Percentiles rank a stretch among this genome's conserved stretches.
Evolutionary conservation across 192 early-diverging fungal species (phyloP).

Genomic region (Coemansia sp.): DNA sequence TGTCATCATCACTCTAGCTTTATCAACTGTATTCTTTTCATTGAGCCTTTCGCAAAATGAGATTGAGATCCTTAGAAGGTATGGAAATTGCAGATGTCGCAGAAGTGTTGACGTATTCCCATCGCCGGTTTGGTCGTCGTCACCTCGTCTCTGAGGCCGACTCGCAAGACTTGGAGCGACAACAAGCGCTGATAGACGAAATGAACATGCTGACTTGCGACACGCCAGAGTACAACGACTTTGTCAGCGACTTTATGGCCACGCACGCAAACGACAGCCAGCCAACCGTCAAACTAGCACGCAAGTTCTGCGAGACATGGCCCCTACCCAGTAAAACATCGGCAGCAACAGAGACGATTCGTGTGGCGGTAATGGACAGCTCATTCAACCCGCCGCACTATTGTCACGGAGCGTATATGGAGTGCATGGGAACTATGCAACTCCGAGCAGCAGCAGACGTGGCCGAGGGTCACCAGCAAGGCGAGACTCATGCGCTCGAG

Average conservation of each 20-base stretch:
- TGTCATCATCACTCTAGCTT: too few species aligned
- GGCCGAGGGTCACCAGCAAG: conserved; percentile 2
- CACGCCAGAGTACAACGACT: conserved; percentile 41
- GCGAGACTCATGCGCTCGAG: conserved; percentile 29
- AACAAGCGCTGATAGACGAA: conserved; percentile 12
- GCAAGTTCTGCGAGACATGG: conserved; percentile 36
- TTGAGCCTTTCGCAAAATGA: too few species aligned
- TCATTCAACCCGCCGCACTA: conserved; percentile 77
- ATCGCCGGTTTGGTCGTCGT: too few species aligned
- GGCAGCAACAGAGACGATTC: conserved; percentile 7
- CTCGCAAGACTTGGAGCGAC: background rate
- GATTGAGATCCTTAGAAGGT: too few species aligned
- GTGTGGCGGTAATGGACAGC: conserved; percentile 68
- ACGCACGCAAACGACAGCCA: background rate
- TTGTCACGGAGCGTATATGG: conserved; percentile 52
- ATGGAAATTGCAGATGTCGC: too few species aligned
- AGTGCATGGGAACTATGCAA: conserved; percentile 35
- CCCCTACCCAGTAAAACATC: conserved; percentile 7
- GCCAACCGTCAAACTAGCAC: conserved; percentile 30
- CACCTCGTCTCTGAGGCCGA: background rate
- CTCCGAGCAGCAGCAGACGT: conserved; percentile 8
- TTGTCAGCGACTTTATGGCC: conserved; percentile 32
- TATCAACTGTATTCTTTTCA: too few species aligned
- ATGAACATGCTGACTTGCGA: conserved; percentile 38
- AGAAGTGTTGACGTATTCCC: too few species aligned